phyloP scores from a whole-genome alignment of 1,284 basidiomycete genomes.

The Porogramme epimiltina region DNA sequence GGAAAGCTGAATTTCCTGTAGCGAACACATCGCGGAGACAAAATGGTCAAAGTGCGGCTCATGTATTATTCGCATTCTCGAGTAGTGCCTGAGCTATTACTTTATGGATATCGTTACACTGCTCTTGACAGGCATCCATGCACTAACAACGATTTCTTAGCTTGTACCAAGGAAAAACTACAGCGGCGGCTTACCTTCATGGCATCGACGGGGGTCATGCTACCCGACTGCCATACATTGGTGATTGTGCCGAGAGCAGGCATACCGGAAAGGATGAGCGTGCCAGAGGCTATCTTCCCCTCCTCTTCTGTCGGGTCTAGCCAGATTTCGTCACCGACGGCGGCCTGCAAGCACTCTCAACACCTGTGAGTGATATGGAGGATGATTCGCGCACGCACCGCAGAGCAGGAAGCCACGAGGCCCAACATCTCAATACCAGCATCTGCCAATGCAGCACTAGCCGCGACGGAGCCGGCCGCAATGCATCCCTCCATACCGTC shows the following conservation, averaged over 20 bases:
- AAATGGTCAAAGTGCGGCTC: slow-evolving; percentile 2
- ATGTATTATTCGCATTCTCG: slow-evolving; percentile 35
- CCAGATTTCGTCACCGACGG: slow-evolving; percentile 56
- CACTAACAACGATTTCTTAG: slow-evolving; percentile 45
- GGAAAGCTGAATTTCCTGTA: too few relatives aligned
- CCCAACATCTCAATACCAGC: slow-evolving; percentile 90
- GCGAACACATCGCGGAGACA: too few relatives aligned
- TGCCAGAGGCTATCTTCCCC: slow-evolving; percentile 53
- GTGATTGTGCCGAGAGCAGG: slow-evolving; percentile 91
- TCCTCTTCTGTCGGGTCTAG: slow-evolving; percentile 84
- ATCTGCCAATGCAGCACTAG: slow-evolving; percentile 87
- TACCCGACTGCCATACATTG: slow-evolving; percentile 79
- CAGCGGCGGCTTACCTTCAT: slow-evolving; percentile 49
- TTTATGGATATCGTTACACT: slow-evolving; percentile 73
- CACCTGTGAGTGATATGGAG: background rate
- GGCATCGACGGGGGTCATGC: slow-evolving; percentile 50
- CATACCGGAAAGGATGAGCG: slow-evolving; percentile 78
- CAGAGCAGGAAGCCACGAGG: slow-evolving; percentile 77
- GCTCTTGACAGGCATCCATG: slow-evolving; percentile 65
- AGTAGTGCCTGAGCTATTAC: slow-evolving; percentile 72
- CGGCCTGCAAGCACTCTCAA: slow-evolving; percentile 43
- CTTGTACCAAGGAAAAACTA: background rate
- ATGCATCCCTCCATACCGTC: slow-evolving; percentile 87
- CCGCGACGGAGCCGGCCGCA: slow-evolving; percentile 84
- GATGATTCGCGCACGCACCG: slow-evolving; percentile 61